These are phyloP conservation scores for Aspergillus sp. DNA, from an alignment of 2,329 filamentous ascomycete species.

Conservation along the genomic window DNA sequence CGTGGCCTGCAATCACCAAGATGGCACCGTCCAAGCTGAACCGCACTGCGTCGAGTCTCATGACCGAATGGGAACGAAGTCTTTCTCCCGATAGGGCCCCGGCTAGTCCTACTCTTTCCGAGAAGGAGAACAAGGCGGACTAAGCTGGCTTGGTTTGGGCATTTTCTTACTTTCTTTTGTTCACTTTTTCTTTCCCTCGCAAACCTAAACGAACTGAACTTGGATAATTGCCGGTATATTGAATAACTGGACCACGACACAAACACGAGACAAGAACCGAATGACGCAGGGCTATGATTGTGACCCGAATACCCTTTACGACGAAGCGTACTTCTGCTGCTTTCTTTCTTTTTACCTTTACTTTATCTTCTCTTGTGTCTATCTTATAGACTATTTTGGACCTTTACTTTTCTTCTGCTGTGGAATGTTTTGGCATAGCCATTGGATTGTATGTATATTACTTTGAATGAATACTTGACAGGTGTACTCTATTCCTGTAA, in stretches of 20 bases:
- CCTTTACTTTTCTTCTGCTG: slow-evolving; percentile 2
- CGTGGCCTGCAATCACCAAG: slow-evolving; percentile 66
- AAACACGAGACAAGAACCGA: slow-evolving; percentile 18
- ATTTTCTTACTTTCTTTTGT: neutral
- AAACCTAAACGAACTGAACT: neutral
- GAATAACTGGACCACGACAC: slow-evolving; percentile 1
- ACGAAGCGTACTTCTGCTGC: slow-evolving; percentile 20
- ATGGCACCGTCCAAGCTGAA: slow-evolving; percentile 70
- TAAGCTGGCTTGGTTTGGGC: slow-evolving; percentile 7
- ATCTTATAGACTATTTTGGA: neutral
- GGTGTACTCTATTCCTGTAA: neutral
- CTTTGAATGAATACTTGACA: slow-evolving; percentile 1
- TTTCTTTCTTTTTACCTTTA: slow-evolving; percentile 8
- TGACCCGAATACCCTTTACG: slow-evolving; percentile 19
- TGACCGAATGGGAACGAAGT: slow-evolving; percentile 87
- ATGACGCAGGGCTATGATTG: slow-evolving; percentile 28
- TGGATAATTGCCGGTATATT: slow-evolving; percentile 2
- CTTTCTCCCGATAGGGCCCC: slow-evolving; percentile 39
- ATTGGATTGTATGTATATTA: slow-evolving; percentile 1
- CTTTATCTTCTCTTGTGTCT: slow-evolving; percentile 7
- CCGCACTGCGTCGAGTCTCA: slow-evolving; percentile 73
- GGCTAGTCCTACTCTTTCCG: slow-evolving; percentile 11
- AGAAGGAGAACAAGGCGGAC: slow-evolving; percentile 28
- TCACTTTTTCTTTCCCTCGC: neutral
- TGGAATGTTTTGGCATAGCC: slow-evolving; percentile 3